Base-by-base conservation (phyloP, 108 stramenopile species). In the Phaeodactylum tricornutum region DNA sequence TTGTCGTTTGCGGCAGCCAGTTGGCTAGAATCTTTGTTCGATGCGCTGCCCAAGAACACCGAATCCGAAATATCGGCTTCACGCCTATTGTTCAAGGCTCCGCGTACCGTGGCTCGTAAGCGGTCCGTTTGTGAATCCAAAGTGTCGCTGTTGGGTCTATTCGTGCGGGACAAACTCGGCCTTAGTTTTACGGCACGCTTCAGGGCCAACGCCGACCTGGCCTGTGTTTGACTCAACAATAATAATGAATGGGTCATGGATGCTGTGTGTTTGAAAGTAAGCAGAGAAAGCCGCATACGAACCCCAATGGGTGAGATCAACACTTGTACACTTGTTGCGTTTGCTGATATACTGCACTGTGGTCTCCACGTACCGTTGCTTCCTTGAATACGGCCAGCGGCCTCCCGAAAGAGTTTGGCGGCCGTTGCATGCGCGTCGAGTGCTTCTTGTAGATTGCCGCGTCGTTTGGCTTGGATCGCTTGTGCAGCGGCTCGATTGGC, bases 21-120 rank as follows among this genome's bases (percentile, higher is more conserved):
- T 12, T 40, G 26, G 16, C 12, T 14, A n/a, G 22, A 12, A 17
- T 50, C 8, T 17, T 53, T 9, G 15, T 6, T 52, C 7, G 46
- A 21, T 29, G 25, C 25, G 22, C 45, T 67, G 29, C 76, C 84
- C 49, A 90, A 54, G 50, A 90, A 90, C 23, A 64, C 74, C 8
- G 87, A 90, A 25, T 85, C 81, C 25, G 81, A 82, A 20, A 90
- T 72, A 58, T 90, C 87, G 25, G 55, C 82, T 58, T 88, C 82
- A 27, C 60, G 57, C 54, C 70, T 36, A 34, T 59, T 39, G 42
- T 64, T 69, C 55, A 84, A 54, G 33, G 82, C 87, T 26, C 79
- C 80, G 20, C 87, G 78, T 1, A 90, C 81, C 47, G 74, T 71
- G 31, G 76, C 74, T 28, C 87, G 66, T 14, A 90, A 43, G 34